Conservation (phyloP, 2,329 filamentous ascomycete species). For the Elsinoe fawcettii region DNA sequence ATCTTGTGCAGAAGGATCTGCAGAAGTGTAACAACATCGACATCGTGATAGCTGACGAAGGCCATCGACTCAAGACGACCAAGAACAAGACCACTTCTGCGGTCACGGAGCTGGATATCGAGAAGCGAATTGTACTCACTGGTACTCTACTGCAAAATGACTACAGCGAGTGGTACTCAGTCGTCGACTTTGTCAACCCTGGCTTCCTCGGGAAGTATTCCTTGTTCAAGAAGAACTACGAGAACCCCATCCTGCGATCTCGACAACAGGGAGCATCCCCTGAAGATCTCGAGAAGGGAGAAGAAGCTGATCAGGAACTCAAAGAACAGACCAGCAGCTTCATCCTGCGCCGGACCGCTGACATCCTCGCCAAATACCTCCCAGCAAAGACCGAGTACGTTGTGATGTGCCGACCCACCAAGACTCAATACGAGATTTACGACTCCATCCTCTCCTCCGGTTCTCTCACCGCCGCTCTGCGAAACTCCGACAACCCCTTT, state of each 20-base stretch:
- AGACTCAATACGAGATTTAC: constrained; percentile 53
- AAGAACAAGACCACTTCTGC: constrained; percentile 61
- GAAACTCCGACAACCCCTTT: constrained; percentile 54
- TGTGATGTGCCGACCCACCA: constrained; percentile 57
- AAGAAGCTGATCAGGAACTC: constrained; percentile 54
- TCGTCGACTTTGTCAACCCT: constrained; percentile 63
- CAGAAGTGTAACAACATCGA: constrained; percentile 57
- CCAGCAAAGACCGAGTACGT: constrained; percentile 62
- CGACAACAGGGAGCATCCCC: constrained; percentile 55
- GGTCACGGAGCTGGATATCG: constrained; percentile 56
- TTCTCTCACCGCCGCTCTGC: constrained; percentile 54
- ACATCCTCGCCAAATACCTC: constrained; percentile 58
- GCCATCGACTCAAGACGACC: constrained; percentile 59
- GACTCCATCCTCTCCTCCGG: constrained; percentile 57
- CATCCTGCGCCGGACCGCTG: constrained; percentile 58
- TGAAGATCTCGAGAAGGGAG: constrained; percentile 56
- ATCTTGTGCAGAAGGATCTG: constrained; percentile 57
- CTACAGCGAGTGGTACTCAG: constrained; percentile 58
- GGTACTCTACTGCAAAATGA: constrained; percentile 64
- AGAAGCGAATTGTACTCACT: constrained; percentile 55
- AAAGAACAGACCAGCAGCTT: constrained; percentile 54
- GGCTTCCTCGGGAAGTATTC: constrained; percentile 55
- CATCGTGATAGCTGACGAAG: constrained; percentile 63
- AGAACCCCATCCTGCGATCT: constrained; percentile 55
- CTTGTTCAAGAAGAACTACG: constrained; percentile 57